Evolutionary conservation across 176 grass and related monocot species (phyloP), one percentile per base, ranked within the genome.

Genomic region (Alopecurus myosuroides): DNA sequence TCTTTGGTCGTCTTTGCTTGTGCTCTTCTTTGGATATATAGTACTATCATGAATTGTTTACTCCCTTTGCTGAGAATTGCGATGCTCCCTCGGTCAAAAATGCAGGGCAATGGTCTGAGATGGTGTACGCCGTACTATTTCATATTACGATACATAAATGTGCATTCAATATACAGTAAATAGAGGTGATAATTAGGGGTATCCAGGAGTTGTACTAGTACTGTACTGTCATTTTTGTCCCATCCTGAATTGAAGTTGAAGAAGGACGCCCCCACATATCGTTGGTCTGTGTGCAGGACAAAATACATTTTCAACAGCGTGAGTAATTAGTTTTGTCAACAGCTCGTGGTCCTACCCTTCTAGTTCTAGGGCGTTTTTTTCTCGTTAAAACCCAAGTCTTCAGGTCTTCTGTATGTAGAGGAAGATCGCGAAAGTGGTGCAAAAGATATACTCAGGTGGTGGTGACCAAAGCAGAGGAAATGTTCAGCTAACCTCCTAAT

Each of bases 251-350:
- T 46, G 12, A 46, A 46, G 13, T 46, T 46, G 12, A 46, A 46
- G 45, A 46, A 15, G 45, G 45, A 15, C 45, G 45, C 12, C 45
- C 45, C 45, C 45, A 46, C 45, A 46, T 15, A 46, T 20, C 71
- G 20, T 74, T 50, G 26, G 17, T 74, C 44, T 50, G 28, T 74
- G 44, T 74, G 44, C 42, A 49, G 15, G 15, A 49, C 70, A 74
- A 74, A 4, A 71, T 71, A 70, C n/a, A 9, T 15, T 15, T 71
- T n/a, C 35, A 69, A 39, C 35, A 4, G 33, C 40, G 2, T 15
- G 39, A 26, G 68, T 69, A 73, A 84, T 29, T 34, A 68, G 73
- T 42, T 78, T 78, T 44, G 34, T 3, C 6, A 84, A 73, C 81
- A 44, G 52, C 64, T 13, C 7, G 64, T 60, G 73, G 30, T 77